Evolutionary conservation across 306 rosid species (phyloP).

Genomic region (barrel medic (Medicago truncatula)): DNA sequence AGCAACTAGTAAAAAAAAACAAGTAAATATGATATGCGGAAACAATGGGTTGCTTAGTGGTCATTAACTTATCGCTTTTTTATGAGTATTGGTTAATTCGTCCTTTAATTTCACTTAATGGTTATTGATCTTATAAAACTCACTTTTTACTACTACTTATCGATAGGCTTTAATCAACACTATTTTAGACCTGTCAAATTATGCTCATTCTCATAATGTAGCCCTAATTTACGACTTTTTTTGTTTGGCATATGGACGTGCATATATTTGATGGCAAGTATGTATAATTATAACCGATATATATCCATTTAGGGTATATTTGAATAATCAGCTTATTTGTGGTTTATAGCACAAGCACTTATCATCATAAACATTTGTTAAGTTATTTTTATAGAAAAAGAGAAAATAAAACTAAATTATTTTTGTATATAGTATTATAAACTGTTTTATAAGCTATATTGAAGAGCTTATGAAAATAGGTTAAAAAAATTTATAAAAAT

Average conservation of each 20-base stretch:
- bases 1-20: conserved; percentile 1
- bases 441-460: too few relatives aligned
- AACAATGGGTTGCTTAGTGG: conserved; percentile 30
- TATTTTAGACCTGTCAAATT: background rate
- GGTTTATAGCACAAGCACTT: too few relatives aligned
- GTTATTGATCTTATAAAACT: background rate
- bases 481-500: too few relatives aligned
- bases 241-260: background rate
- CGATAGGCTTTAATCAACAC: background rate
- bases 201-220: background rate
- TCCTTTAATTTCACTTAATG: background rate
- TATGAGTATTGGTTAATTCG: background rate
- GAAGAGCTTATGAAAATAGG: too few relatives aligned
- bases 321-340: too few relatives aligned
- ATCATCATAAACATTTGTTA: too few relatives aligned
- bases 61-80: conserved; percentile 1
- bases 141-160: background rate
- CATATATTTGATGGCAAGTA: too few relatives aligned
- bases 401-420: too few relatives aligned
- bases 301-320: too few relatives aligned
- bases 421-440: too few relatives aligned
- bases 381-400: too few relatives aligned
- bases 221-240: background rate
- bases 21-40: conserved; percentile 9
- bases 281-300: too few relatives aligned